Percentiles rank a stretch among this genome's conserved stretches.
Evolutionary conservation across 169 alveolate genomes (phyloP).

Genomic region (Amoebophrya sp.): DNA sequence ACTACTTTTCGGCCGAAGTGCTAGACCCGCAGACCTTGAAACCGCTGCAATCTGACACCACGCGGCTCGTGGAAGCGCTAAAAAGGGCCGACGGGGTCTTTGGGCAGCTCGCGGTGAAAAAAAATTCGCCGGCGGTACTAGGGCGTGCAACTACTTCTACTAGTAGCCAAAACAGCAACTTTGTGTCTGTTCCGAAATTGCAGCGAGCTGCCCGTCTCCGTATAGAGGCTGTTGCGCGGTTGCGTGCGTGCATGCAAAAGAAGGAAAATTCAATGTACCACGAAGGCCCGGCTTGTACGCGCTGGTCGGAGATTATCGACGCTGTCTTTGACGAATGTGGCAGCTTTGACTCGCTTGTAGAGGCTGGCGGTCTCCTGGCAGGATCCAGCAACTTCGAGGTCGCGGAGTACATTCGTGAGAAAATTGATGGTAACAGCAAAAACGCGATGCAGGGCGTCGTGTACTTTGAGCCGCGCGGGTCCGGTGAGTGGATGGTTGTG

Average conservation of each 20-base stretch:
- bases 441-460: not conserved
- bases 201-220: too few species aligned
- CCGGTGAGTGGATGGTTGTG: not conserved
- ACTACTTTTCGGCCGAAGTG: too few species aligned
- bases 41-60: too few species aligned
- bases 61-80: too few species aligned
- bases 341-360: not conserved
- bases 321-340: not conserved
- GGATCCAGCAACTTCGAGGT: not conserved
- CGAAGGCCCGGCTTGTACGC: not conserved
- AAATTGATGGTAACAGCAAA: not conserved
- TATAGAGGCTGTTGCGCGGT: too few species aligned
- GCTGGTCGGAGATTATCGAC: not conserved
- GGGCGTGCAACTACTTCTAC: too few species aligned
- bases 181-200: too few species aligned
- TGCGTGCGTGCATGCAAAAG: not conserved
- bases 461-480: not conserved
- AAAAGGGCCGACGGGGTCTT: too few species aligned
- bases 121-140: too few species aligned
- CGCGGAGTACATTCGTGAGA: not conserved
- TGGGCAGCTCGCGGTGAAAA: too few species aligned
- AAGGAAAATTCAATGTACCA: not conserved
- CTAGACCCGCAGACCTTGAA: too few species aligned
- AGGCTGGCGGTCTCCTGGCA: not conserved
- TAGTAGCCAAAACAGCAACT: too few species aligned